These are phyloP conservation scores for Polychytrium aggregatum DNA, from an alignment of 192 early-diverging fungal genomes.

Conservation along the genomic window DNA sequence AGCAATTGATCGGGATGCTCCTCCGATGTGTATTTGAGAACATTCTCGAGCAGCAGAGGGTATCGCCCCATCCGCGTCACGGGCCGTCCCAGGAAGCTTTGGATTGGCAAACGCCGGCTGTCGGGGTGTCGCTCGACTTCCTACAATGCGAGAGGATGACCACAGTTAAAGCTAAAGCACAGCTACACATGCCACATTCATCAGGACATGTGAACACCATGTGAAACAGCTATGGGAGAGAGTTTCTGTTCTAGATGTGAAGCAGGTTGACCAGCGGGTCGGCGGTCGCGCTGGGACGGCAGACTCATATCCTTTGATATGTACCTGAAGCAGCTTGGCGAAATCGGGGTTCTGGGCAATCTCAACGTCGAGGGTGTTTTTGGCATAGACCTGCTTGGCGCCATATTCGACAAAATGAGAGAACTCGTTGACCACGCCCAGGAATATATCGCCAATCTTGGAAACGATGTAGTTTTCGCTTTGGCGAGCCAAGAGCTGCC, in stretches of 20 bases:
- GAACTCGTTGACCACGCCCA: slow-evolving; percentile 56
- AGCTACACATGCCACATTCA: no score
- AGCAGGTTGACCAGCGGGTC: no score
- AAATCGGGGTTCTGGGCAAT: slow-evolving; percentile 41
- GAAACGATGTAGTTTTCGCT: slow-evolving; percentile 52
- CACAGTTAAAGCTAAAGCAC: no score
- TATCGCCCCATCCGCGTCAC: slow-evolving; percentile 82
- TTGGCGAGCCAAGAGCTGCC: slow-evolving; percentile 24
- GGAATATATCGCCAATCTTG: slow-evolving; percentile 76
- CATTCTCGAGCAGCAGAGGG: slow-evolving; percentile 65
- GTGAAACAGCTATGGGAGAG: no score
- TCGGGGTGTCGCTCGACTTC: slow-evolving; percentile 63
- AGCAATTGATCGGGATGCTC: slow-evolving; percentile 66
- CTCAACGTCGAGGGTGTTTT: slow-evolving; percentile 74
- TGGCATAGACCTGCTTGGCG: slow-evolving; percentile 70
- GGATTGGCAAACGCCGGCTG: slow-evolving; percentile 69
- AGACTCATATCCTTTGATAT: no score
- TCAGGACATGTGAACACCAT: no score
- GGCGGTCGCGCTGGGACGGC: no score
- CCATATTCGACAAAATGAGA: slow-evolving; percentile 79
- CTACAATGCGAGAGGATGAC: slow-evolving; percentile 34
- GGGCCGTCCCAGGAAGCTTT: slow-evolving; percentile 80
- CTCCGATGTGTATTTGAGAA: slow-evolving; percentile 72
- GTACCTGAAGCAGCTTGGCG: no score
- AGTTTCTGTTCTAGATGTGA: no score